phyloP scores from a whole-genome alignment of 2,329 filamentous ascomycete genomes.

The Bipolaris gigantea region DNA sequence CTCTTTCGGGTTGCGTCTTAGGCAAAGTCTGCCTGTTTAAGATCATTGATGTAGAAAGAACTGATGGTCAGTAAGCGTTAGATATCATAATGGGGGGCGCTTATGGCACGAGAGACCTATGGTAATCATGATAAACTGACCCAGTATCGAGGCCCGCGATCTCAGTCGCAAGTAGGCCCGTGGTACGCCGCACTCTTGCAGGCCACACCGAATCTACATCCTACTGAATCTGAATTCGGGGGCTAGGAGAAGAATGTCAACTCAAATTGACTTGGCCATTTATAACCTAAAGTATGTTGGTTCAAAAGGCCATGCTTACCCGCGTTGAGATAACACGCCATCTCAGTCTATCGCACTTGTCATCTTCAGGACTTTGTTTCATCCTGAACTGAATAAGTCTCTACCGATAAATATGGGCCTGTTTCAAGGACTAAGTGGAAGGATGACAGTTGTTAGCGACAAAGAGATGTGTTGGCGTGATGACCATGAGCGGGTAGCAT shows the following conservation, averaged over 20 bases:
- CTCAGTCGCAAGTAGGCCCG: not conserved
- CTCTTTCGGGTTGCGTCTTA: not conserved
- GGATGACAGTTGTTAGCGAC: not conserved
- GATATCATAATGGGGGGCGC: not conserved
- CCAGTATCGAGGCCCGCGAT: not conserved
- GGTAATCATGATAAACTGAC: not conserved
- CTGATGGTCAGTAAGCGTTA: not conserved
- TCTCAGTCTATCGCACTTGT: not conserved
- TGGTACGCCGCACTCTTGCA: slow-evolving; percentile 1
- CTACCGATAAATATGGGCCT: not conserved
- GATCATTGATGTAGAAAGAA: not conserved
- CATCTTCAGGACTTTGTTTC: not conserved
- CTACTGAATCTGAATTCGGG: not conserved
- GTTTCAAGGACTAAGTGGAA: not conserved
- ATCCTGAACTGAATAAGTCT: not conserved
- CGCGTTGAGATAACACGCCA: not conserved
- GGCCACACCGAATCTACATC: not conserved
- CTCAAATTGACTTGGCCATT: not conserved
- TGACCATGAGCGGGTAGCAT: slow-evolving; percentile 8
- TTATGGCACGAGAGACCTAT: not conserved
- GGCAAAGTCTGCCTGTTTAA: not conserved
- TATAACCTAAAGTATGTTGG: not conserved
- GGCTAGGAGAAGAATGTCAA: not conserved
- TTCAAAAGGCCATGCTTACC: slow-evolving; percentile 2
- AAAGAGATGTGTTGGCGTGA: not conserved